Base-by-base conservation (phyloP, 306 rosid species). In the Chamaecrista fasciculata region DNA sequence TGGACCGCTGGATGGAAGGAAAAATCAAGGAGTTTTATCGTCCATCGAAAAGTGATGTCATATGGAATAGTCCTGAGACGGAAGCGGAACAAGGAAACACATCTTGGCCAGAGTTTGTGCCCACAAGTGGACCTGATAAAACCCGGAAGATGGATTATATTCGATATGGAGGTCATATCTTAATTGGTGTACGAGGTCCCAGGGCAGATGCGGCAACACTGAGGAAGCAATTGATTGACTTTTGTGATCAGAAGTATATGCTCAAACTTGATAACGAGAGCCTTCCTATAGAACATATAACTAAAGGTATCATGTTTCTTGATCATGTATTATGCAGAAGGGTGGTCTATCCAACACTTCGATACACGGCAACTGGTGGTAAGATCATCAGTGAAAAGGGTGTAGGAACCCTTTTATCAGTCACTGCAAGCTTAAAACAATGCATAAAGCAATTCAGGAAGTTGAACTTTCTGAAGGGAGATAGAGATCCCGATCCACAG, bases 41-140 rank as follows among this genome's bases (percentile, higher is more conserved):
- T 71, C 98, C 97, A 1, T 93, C 98, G 10, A 93, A 90, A 89
- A 90, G 85, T 79, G 98, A 93, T 85, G 98, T 93, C 75, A 90
- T 93, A 70, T 93, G 98, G 98, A 90, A 93, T 75, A 64, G 67
- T 62, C 90, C 89, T 0, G 96, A 90, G 77, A 96, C 87, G 53
- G 96, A 93, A 58, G 86, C 86, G 0, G 96, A 91, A 69, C 96
- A 85, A 23, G 96, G 96, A n/a, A 93, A 90, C 70, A 93, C 98
- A 2, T 93, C 97, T 18, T 90, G 98, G 98, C 98, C 98, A 15
- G 98, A 93, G 75, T 93, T 93, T 61, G 98, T 93, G 56, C 98
- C 97, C 11, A 93, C 97, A 4, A 93, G 97, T 81, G 98, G 98
- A 21, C 98, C 98, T 0, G 98, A 93, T 81, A 93, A 93, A 82